Base-by-base conservation (phyloP, 208 protist genomes). In the Trypanosoma congolense region DNA sequence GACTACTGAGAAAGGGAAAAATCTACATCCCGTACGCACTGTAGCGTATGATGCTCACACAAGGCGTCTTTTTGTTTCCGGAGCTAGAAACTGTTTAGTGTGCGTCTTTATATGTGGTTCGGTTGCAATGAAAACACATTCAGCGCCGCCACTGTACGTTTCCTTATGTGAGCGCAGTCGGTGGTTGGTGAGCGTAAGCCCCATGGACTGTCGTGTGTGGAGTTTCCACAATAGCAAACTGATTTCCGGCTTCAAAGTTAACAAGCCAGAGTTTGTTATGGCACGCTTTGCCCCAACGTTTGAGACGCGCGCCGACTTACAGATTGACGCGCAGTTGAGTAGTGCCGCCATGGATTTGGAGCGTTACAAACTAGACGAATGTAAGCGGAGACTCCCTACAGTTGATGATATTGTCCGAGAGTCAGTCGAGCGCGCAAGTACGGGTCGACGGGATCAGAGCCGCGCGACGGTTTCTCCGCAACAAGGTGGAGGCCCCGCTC, bases 61-160 rank as follows among this genome's bases (percentile, higher is more conserved):
- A 10, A 71, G 73, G 48, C 76, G 77, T 38, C 61, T 91, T 10
- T 75, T 87, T 56, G 79, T 75, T n/a, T 74, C 77, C 38, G 83
- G 83, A 25, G 56, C 66, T 24, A 65, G 61, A 45, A 91, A 91
- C 66, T 76, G 69, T 16, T 78, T 80, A 16, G 58, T 87, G 6
- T 83, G 83, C 52, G 80, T 74, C 24, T 91, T 91, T 45, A 48
- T 75, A 49, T 73, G 75, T 44, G 79, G 79, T 1, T 59, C 77
- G 28, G 72, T 68, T 16, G 76, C 69, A 19, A 25, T 70, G 19
- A 67, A 69, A 14, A 79, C 83, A 18, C 83, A 91, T 58, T 65
- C 59, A 3, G 65, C 83, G 2, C 64, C 64, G 35, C 63, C 86
- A 43, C 59, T 59, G 18, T 70, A 74, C 50, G 35, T 90, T 12